These are phyloP conservation scores for Eragrostis nindensis DNA, from an alignment of 176 grass and related monocot genomes.

Conservation along the genomic window DNA sequence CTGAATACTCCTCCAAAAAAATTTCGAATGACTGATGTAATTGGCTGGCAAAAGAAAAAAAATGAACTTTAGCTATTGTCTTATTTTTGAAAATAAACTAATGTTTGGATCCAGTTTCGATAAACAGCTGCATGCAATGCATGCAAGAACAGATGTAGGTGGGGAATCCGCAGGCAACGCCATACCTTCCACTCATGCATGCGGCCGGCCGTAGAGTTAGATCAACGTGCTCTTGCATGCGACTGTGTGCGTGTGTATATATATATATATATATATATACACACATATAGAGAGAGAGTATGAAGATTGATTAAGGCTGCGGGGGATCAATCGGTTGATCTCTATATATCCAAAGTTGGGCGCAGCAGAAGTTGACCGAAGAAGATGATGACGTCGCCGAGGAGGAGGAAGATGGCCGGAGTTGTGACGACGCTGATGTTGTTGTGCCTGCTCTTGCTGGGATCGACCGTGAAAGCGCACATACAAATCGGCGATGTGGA, in stretches of 20 bases:
- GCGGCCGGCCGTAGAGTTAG: not conserved
- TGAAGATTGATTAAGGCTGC: not conserved
- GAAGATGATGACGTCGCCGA: not conserved
- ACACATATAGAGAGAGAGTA: not conserved
- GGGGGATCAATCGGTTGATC: too few relatives aligned
- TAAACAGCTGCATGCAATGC: too few relatives aligned
- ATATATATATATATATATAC: not conserved
- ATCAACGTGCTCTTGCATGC: not conserved
- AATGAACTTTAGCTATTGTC: too few relatives aligned
- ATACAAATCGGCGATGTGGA: slow-evolving; percentile 13
- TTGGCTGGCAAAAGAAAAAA: too few relatives aligned
- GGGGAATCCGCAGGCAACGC: not conserved
- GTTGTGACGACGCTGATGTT: not conserved
- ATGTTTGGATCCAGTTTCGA: too few relatives aligned
- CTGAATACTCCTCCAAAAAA: too few relatives aligned
- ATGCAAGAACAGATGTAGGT: not conserved
- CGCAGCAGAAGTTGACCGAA: not conserved
- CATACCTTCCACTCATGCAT: not conserved
- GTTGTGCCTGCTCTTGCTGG: not conserved
- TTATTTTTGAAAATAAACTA: too few relatives aligned
- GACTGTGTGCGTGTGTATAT: not conserved
- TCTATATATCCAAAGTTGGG: too few relatives aligned
- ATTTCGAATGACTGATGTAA: too few relatives aligned
- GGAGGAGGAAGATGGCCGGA: not conserved
- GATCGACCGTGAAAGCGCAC: not conserved